phyloP scores from a whole-genome alignment of 176 grass and related monocot species.

The Hordeum vulgare region DNA sequence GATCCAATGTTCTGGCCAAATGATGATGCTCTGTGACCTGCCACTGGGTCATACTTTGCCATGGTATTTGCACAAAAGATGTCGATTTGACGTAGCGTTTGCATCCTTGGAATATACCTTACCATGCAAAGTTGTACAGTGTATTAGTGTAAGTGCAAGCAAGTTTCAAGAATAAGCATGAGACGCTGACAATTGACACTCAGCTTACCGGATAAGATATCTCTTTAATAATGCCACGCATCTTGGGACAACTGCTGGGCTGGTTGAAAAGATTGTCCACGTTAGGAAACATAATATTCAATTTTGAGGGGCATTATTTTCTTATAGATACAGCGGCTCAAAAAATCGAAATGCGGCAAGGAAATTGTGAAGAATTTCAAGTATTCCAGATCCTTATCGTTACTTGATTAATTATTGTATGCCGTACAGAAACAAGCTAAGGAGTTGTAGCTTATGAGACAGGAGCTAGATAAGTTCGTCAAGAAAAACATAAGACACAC shows the following conservation, averaged over 20 bases:
- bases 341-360: slow-evolving; percentile 8
- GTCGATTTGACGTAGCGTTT: slow-evolving; percentile 88
- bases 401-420: slow-evolving; percentile 1
- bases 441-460: neutral
- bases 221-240: slow-evolving; percentile 83
- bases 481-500: neutral
- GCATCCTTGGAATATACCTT: slow-evolving; percentile 83
- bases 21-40: slow-evolving; percentile 46
- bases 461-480: neutral
- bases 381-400: neutral
- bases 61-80: slow-evolving; percentile 88
- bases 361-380: neutral
- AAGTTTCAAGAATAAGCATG: slow-evolving; percentile 3
- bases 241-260: slow-evolving; percentile 94
- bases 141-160: slow-evolving; percentile 12
- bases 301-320: neutral
- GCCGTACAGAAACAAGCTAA: neutral
- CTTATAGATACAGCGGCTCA: slow-evolving; percentile 11
- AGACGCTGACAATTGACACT: neutral
- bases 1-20: slow-evolving; percentile 32
- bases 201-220: slow-evolving; percentile 82
- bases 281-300: slow-evolving; percentile 21
- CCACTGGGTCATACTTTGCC: slow-evolving; percentile 59
- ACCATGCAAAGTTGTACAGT: slow-evolving; percentile 9
- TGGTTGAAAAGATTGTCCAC: slow-evolving; percentile 47